Conservation (phyloP, 163 green algal genomes). For the Volvox carteri region DNA sequence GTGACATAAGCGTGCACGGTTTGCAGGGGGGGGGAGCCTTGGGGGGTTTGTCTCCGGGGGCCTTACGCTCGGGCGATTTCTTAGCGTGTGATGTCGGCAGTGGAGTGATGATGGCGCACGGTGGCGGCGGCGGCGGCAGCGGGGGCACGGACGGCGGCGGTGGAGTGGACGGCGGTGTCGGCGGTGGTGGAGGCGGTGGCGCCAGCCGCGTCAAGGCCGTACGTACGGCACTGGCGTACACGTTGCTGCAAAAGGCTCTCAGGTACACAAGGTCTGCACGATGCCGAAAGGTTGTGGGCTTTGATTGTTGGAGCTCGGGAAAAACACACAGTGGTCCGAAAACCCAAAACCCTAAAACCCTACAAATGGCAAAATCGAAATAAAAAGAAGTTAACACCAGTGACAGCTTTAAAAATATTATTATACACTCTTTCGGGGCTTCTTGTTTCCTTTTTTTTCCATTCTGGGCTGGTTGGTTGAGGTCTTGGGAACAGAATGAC, state of each 20-base stretch:
- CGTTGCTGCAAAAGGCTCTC: constrained; percentile 24
- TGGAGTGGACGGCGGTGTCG: background rate
- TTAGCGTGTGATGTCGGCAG: constrained; percentile 1
- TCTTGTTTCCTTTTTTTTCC: too few species aligned
- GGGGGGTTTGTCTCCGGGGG: background rate
- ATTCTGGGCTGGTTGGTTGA: too few species aligned
- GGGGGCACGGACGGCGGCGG: background rate
- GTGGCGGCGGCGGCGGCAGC: constrained; percentile 4
- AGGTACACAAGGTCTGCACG: too few species aligned
- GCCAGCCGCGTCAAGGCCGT: constrained; percentile 38
- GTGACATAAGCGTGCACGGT: background rate
- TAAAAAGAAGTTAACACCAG: too few species aligned
- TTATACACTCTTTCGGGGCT: too few species aligned
- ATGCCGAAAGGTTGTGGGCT: too few species aligned
- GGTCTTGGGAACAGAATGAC: too few species aligned
- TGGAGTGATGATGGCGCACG: background rate
- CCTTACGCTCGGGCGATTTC: background rate
- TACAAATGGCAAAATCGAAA: too few species aligned
- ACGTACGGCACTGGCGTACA: constrained; percentile 37
- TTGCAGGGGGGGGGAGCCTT: background rate
- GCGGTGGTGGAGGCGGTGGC: background rate
- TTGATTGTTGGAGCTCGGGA: too few species aligned
- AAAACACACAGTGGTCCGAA: too few species aligned
- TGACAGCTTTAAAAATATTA: too few species aligned
- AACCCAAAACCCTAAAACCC: too few species aligned